phyloP scores from a whole-genome alignment of 2,329 filamentous ascomycete genomes.

The Achaetomium macrosporum region DNA sequence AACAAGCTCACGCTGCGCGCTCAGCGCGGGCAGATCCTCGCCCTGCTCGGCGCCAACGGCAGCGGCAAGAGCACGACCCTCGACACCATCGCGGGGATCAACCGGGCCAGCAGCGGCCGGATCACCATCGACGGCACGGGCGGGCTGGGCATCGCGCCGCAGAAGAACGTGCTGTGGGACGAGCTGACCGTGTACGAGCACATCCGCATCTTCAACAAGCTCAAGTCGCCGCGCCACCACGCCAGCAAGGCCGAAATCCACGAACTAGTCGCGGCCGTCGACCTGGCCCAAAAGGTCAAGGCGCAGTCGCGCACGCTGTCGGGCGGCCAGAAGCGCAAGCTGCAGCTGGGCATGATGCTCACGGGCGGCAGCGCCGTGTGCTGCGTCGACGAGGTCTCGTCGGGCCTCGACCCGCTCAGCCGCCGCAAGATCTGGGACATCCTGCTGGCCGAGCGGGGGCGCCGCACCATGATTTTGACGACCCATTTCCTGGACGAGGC shows the following conservation, averaged over 20 bases:
- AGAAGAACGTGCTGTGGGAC: conserved; percentile 93
- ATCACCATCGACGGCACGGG: conserved; percentile 74
- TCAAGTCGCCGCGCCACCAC: conserved; percentile 59
- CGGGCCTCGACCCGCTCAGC: conserved; percentile 79
- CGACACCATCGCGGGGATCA: conserved; percentile 79
- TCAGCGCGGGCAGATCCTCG: conserved; percentile 73
- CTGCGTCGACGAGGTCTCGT: conserved; percentile 87
- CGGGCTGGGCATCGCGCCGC: conserved; percentile 79
- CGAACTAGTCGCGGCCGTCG: conserved; percentile 62
- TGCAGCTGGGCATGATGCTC: conserved; percentile 93
- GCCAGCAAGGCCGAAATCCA: conserved; percentile 55
- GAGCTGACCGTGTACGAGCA: conserved; percentile 82
- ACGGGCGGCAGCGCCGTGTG: conserved; percentile 84
- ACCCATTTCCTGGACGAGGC: conserved; percentile 95
- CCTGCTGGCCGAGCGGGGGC: conserved; percentile 73
- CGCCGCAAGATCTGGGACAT: conserved; percentile 94
- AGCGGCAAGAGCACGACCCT: conserved; percentile 87
- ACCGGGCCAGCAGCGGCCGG: conserved; percentile 65
- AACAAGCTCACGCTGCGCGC: conserved; percentile 66
- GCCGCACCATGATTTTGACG: conserved; percentile 77
- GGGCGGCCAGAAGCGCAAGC: conserved; percentile 85
- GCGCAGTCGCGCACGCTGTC: conserved; percentile 73
- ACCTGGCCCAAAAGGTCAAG: conserved; percentile 67
- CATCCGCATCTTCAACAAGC: conserved; percentile 71
- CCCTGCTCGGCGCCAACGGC: conserved; percentile 82